A percentile compares a stretch with the other conserved stretches of the same genome.
phyloP scores from a whole-genome alignment of 805 yeast genomes.

The Sugiyamaella qingdaonensis region DNA sequence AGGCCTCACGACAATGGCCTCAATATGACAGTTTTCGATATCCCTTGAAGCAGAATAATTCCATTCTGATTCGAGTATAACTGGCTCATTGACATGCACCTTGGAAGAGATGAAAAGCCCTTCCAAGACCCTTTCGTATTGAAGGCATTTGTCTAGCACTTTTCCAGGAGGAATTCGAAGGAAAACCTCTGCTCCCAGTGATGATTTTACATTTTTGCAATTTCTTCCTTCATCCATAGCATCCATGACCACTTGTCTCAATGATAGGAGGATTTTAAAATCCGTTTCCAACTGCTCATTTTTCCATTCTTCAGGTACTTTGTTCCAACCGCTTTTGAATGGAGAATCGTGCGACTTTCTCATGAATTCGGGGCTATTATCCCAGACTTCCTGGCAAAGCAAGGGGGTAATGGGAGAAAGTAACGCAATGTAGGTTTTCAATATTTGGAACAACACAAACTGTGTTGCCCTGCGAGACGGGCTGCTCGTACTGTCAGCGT shows the following conservation, averaged over 20 bases:
- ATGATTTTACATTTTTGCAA: constrained; percentile 41
- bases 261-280: constrained; percentile 42
- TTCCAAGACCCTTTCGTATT: constrained; percentile 42
- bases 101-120: constrained; percentile 64
- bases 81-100: constrained; percentile 38
- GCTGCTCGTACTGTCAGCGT: constrained; percentile 56
- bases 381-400: constrained; percentile 87
- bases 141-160: constrained; percentile 16
- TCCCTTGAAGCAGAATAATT: constrained; percentile 29
- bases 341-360: constrained; percentile 39
- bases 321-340: constrained; percentile 44
- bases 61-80: constrained; percentile 25
- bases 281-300: constrained; percentile 39
- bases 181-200: constrained; percentile 54
- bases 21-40: constrained; percentile 31
- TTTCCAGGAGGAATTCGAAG: constrained; percentile 26
- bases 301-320: constrained; percentile 35
- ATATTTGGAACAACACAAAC: constrained; percentile 54
- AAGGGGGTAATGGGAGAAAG: constrained; percentile 81
- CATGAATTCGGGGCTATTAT: constrained; percentile 40
- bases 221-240: constrained; percentile 55
- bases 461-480: constrained; percentile 55
- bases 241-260: constrained; percentile 49
- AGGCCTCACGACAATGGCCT: constrained; percentile 44
- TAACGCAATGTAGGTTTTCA: constrained; percentile 59